Percentiles rank a stretch among this genome's conserved stretches.
These are phyloP conservation scores for Candida maesae DNA, from an alignment of 805 yeast genomes.

Conservation along the genomic window DNA sequence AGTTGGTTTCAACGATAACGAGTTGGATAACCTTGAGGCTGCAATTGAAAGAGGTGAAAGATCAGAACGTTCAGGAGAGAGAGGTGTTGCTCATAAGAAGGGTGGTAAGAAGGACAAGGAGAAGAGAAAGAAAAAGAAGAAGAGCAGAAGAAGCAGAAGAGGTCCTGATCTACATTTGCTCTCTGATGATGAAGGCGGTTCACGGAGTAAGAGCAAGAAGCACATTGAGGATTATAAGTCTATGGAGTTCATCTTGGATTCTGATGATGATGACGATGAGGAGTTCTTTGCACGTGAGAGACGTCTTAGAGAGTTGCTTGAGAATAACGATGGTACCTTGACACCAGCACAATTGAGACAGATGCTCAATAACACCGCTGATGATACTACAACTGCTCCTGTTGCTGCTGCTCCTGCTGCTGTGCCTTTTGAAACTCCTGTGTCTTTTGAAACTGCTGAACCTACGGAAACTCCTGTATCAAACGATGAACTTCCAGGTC, in stretches of 20 bases:
- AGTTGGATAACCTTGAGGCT: conserved; percentile 18
- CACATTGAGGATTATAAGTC: conserved; percentile 34
- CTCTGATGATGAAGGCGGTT: conserved; percentile 1
- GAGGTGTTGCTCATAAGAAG: conserved; percentile 26
- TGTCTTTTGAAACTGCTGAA: no score
- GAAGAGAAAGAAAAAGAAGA: conserved; percentile 13
- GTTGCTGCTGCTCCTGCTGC: neutral
- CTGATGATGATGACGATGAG: conserved; percentile 52
- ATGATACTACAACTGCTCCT: neutral
- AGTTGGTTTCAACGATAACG: conserved; percentile 19
- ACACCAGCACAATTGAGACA: conserved; percentile 10
- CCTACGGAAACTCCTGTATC: no score
- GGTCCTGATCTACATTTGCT: conserved; percentile 1
- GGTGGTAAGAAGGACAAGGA: conserved; percentile 6
- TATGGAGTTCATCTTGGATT: conserved; percentile 50
- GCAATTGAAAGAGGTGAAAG: conserved; percentile 10
- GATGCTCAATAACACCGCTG: conserved; percentile 2
- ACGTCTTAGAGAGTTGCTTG: conserved; percentile 36
- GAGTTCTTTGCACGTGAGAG: conserved; percentile 56
- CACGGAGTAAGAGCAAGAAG: neutral
- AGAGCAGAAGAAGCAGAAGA: conserved; percentile 5
- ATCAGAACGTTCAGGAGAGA: conserved; percentile 1
- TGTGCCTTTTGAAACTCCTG: neutral
- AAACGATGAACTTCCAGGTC: no score
- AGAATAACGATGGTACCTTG: conserved; percentile 15